A percentile compares a stretch with the other conserved stretches of the same genome.
phyloP scores from a whole-genome alignment of 257 asterid species.

The Solanum peruvianum region DNA sequence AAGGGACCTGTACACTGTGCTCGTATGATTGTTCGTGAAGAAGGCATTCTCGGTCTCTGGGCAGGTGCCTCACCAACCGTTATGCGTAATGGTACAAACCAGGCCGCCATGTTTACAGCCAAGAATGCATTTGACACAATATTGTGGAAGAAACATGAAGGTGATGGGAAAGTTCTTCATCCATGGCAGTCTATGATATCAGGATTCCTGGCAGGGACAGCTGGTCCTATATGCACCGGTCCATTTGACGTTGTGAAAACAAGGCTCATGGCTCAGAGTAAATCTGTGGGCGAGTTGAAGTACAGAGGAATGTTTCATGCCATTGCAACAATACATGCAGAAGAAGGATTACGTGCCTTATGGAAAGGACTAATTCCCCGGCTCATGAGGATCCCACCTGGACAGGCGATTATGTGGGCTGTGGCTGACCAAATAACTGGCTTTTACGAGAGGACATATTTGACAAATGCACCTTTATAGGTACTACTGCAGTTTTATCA shows the following conservation, averaged over 20 bases:
- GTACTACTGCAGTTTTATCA: neutral
- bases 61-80: constrained; percentile 94
- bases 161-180: constrained; percentile 65
- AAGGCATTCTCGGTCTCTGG: constrained; percentile 87
- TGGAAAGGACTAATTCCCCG: constrained; percentile 91
- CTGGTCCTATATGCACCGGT: constrained; percentile 89
- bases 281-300: constrained; percentile 58
- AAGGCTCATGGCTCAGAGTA: constrained; percentile 93
- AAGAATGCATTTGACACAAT: constrained; percentile 76
- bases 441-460: constrained; percentile 59
- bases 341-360: constrained; percentile 75
- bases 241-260: constrained; percentile 99
- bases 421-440: constrained; percentile 96
- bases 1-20: constrained; percentile 92
- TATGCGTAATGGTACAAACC: constrained; percentile 98
- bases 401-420: constrained; percentile 96
- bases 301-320: constrained; percentile 89
- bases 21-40: constrained; percentile 56
- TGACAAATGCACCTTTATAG: constrained; percentile 27
- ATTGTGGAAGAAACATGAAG: constrained; percentile 77
- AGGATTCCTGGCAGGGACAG: constrained; percentile 92
- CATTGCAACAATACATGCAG: constrained; percentile 56
- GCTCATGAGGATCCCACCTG: constrained; percentile 99
- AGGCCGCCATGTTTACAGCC: constrained; percentile 96
- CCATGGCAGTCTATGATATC: constrained; percentile 98